These are phyloP conservation scores for Hypoxylon sp. DNA, from an alignment of 2,329 filamentous ascomycete genomes.

Conservation along the genomic window DNA sequence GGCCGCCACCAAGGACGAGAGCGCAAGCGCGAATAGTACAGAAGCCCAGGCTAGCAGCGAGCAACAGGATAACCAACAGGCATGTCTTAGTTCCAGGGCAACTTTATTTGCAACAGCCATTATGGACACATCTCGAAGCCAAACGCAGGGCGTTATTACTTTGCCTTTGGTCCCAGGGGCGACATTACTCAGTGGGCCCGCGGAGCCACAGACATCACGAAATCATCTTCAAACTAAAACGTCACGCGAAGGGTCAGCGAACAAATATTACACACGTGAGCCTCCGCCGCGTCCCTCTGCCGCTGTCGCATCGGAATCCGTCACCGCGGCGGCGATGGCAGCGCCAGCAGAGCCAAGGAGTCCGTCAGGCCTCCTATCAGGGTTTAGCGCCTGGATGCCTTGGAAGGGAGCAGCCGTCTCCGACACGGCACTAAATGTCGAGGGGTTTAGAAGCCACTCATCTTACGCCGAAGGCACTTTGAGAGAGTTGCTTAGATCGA, in stretches of 20 bases:
- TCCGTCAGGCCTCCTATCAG: conserved; percentile 53
- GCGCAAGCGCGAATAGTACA: conserved; percentile 52
- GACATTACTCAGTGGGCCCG: conserved; percentile 68
- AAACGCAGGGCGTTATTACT: conserved; percentile 49
- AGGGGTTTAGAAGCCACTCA: conserved; percentile 53
- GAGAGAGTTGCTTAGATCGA: conserved; percentile 64
- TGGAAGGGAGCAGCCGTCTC: conserved; percentile 56
- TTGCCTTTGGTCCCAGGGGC: conserved; percentile 57
- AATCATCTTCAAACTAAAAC: conserved; percentile 65
- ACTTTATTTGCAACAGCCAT: conserved; percentile 63
- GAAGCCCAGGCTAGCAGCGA: conserved; percentile 50
- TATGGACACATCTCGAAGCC: conserved; percentile 59
- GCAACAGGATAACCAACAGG: conserved; percentile 43
- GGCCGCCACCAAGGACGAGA: conserved; percentile 49
- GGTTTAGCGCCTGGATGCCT: conserved; percentile 63
- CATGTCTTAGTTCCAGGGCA: conserved; percentile 56
- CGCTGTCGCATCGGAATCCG: conserved; percentile 49
- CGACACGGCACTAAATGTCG: conserved; percentile 43
- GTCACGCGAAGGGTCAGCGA: conserved; percentile 49
- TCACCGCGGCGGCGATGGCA: conserved; percentile 50
- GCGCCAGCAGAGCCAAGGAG: conserved; percentile 46
- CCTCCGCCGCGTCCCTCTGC: conserved; percentile 44
- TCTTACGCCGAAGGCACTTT: conserved; percentile 70
- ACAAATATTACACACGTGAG: conserved; percentile 48
- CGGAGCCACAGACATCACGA: conserved; percentile 70